phyloP scores from a whole-genome alignment of 768 basidiomycete species.

The Pulveroboletus sp. region DNA sequence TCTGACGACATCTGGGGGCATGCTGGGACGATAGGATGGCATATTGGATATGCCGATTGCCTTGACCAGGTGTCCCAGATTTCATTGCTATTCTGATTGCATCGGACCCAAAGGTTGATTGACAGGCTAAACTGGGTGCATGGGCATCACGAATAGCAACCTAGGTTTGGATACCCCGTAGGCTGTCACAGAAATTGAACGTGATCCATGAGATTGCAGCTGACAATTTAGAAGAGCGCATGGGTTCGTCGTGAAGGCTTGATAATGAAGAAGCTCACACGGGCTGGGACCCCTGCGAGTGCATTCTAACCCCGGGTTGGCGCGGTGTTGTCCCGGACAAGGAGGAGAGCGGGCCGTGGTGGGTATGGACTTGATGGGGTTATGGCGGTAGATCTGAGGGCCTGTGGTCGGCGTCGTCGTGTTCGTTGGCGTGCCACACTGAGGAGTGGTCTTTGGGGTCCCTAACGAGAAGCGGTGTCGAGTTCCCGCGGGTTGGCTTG shows the following conservation, averaged over 20 bases:
- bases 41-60: no score
- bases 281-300: slow-evolving; percentile 25
- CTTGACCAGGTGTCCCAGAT: no score
- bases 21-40: no score
- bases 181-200: no score
- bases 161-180: no score
- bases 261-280: slow-evolving; percentile 6
- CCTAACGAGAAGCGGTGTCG: slow-evolving; percentile 19
- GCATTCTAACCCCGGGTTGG: slow-evolving; percentile 30
- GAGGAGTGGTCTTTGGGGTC: slow-evolving; percentile 20
- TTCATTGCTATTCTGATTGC: no score
- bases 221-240: not conserved
- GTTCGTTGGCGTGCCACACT: not conserved
- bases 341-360: not conserved
- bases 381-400: not conserved
- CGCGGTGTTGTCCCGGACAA: not conserved
- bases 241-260: not conserved
- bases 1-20: no score
- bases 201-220: not conserved
- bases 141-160: no score
- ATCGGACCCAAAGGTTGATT: no score
- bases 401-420: slow-evolving; percentile 1
- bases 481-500: slow-evolving; percentile 29
- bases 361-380: not conserved
- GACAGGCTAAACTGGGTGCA: no score